These are phyloP conservation scores for Musa acuminata DNA, from an alignment of 176 grass and related monocot species.

Conservation along the genomic window DNA sequence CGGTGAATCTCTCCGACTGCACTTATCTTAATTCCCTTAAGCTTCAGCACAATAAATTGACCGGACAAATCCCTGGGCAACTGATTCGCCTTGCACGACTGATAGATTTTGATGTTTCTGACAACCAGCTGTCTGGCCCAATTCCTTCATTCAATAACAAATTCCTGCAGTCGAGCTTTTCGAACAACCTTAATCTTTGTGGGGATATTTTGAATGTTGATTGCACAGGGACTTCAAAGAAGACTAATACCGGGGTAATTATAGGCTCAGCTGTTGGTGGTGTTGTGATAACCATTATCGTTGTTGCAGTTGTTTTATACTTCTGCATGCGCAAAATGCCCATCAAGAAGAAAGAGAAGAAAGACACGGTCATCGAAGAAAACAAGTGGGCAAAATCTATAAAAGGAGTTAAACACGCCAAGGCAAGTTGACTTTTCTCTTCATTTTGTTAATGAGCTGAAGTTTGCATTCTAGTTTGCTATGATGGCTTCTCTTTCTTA, in stretches of 20 bases:
- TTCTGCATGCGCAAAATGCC: conserved; percentile 45
- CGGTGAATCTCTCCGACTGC: conserved; percentile 29
- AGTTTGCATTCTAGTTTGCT: neutral
- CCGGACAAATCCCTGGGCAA: conserved; percentile 38
- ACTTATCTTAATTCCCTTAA: conserved; percentile 54
- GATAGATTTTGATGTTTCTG: conserved; percentile 27
- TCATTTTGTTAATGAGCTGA: neutral
- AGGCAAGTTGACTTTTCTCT: conserved; percentile 26
- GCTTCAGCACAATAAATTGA: conserved; percentile 62
- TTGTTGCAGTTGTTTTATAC: conserved; percentile 38
- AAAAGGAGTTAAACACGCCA: conserved; percentile 62
- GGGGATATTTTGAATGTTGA: neutral
- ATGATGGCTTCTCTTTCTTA: neutral
- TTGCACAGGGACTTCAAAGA: conserved; percentile 40
- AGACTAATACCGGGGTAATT: conserved; percentile 30
- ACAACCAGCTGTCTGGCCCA: conserved; percentile 25
- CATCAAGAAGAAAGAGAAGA: conserved; percentile 57
- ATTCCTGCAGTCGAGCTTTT: neutral
- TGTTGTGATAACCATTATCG: conserved; percentile 41
- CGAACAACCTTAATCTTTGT: conserved; percentile 20
- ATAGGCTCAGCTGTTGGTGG: conserved; percentile 55
- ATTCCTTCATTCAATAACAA: neutral
- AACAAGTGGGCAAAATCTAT: conserved; percentile 92
- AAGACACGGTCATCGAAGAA: conserved; percentile 48
- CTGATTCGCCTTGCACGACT: conserved; percentile 31